Conservation (phyloP, 2,329 filamentous ascomycete genomes). For the Penicillium glabrum region DNA sequence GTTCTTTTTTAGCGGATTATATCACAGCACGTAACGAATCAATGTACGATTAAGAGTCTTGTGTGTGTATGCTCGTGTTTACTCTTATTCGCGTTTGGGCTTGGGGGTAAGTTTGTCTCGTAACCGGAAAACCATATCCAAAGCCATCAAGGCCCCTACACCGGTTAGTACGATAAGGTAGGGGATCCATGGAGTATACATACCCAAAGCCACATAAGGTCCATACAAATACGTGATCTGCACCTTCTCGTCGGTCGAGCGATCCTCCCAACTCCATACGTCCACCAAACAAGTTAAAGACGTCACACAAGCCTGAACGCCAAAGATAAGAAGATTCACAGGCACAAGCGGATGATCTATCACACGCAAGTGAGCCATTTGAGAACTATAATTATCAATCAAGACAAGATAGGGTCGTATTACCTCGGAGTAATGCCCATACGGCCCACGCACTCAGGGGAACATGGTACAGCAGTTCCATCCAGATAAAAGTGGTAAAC, state of each 20-base stretch:
- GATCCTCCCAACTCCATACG: conserved; percentile 56
- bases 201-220: conserved; percentile 58
- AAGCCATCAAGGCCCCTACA: conserved; percentile 37
- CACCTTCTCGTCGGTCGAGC: conserved; percentile 48
- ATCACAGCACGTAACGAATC: conserved; percentile 9
- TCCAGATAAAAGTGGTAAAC: conserved; percentile 58
- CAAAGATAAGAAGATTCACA: conserved; percentile 61
- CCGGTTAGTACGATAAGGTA: not conserved
- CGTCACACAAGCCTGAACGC: conserved; percentile 60
- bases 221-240: conserved; percentile 55
- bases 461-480: conserved; percentile 62
- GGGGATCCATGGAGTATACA: conserved; percentile 25
- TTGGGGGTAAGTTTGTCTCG: conserved; percentile 26
- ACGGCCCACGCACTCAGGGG: conserved; percentile 63
- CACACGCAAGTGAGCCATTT: not conserved
- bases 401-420: conserved; percentile 10
- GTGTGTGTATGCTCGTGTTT: not conserved
- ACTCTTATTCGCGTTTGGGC: conserved; percentile 27
- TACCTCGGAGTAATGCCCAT: conserved; percentile 54
- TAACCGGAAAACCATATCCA: conserved; percentile 41
- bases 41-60: conserved; percentile 18
- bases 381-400: not conserved
- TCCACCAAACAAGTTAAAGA: conserved; percentile 64
- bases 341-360: conserved; percentile 59
- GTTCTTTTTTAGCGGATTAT: conserved; percentile 18